Evolutionary conservation across 345 rosid genomes (phyloP), one percentile per base, ranked within the genome.

Genomic region (Populus ilicifolia): DNA sequence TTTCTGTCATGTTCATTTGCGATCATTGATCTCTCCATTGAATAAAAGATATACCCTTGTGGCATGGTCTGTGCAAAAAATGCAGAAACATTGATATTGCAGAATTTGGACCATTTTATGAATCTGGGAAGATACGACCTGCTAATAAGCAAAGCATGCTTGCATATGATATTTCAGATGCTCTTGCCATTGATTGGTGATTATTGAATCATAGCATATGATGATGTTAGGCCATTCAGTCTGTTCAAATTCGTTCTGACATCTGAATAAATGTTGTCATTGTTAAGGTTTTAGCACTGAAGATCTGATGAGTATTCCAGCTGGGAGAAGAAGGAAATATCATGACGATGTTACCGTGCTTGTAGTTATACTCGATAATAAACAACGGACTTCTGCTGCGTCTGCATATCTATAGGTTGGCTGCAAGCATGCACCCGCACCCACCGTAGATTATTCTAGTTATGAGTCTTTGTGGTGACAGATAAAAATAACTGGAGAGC

Each of bases 291-390:
- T 67, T 35, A 67, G 41, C 0, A 43, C 43, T 27, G 70, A 67
- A 67, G 70, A 67, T 16, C 70, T 67, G 11, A 67, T 67, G 70
- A 67, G 44, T 39, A 67, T 67, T 67, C 70, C 70, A 29, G 70
- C 44, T 35, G 70, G 70, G 36, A 67, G 70, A 67, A 67, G 43
- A 67, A 33, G 70, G 70, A 67, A 67, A 18, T 67, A 67, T 21
- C 70, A 67, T 18, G 70, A 67, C 3, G 70, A 67, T 67, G 70
- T 67, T 5, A 67, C 70, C 16, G 41, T 67, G 18, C 6, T 67
- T 33, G 70, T 67, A 8, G 70, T 67, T 33, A 35, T 67, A 6
- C 70, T 67, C n/a, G 70, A 44, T 30, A 67, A 67, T 67, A 67
- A 30, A 67, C 70, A 67, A 35, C 70, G 43, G 20, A 67, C 70